Conservation (phyloP, 768 basidiomycete genomes). For the Termitomyces sp. region DNA sequence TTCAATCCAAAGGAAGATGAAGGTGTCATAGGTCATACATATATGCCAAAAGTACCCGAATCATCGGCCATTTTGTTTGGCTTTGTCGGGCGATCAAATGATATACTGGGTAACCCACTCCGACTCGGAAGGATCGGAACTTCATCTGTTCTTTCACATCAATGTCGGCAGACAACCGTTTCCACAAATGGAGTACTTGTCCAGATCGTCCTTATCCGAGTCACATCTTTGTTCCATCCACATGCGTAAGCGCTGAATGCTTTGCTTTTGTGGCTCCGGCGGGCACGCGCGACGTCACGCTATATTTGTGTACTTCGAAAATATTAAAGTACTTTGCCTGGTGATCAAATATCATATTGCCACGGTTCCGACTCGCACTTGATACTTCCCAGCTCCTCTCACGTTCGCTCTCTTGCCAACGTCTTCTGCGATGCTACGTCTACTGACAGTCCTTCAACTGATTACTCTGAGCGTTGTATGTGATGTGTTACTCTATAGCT, state of each 20-base stretch:
- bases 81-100: conserved; percentile 1
- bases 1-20: background rate
- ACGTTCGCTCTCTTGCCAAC: background rate
- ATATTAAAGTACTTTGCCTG: background rate
- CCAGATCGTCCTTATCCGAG: background rate
- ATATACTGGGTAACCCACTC: background rate
- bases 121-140: conserved; percentile 7
- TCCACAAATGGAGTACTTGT: background rate
- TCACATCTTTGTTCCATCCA: background rate
- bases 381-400: background rate
- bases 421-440: conserved; percentile 1
- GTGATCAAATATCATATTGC: conserved; percentile 1
- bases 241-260: background rate
- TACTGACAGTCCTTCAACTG: conserved; percentile 3
- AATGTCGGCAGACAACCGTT: background rate
- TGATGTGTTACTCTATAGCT: background rate
- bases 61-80: background rate
- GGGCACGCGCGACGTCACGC: background rate
- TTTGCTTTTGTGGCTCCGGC: background rate
- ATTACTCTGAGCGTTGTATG: conserved; percentile 5
- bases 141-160: conserved; percentile 2
- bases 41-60: background rate
- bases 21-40: background rate
- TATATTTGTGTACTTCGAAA: background rate
- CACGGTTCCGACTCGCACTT: conserved; percentile 2